Evolutionary conservation across 1,139 yeast species (phyloP).

Genomic region (Diutina rugosa): DNA sequence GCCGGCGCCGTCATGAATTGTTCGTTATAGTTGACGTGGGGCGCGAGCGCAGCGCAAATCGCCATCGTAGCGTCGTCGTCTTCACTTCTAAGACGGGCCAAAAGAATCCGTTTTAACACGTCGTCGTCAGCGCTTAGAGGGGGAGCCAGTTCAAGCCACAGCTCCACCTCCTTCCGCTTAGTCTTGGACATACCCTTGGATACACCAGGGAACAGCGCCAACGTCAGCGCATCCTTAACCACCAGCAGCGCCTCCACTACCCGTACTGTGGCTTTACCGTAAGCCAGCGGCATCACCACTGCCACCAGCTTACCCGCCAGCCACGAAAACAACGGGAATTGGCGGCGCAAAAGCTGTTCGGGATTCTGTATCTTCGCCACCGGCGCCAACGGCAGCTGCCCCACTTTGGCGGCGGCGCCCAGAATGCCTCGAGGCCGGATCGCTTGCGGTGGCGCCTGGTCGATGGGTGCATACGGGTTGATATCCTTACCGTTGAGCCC

Average conservation of each 20-base stretch:
- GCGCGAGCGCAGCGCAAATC: background rate
- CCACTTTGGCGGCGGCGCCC: background rate
- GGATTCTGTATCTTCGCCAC: slow-evolving; percentile 11
- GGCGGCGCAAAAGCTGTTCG: slow-evolving; percentile 32
- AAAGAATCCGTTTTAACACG: slow-evolving; percentile 18
- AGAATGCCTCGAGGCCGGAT: background rate
- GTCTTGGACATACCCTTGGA: slow-evolving; percentile 30
- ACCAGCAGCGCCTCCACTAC: slow-evolving; percentile 8
- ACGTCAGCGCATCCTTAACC: slow-evolving; percentile 8
- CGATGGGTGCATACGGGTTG: slow-evolving; percentile 32
- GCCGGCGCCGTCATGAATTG: background rate
- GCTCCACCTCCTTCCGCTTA: slow-evolving; percentile 51
- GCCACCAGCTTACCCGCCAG: slow-evolving; percentile 27
- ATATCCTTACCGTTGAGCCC: slow-evolving; percentile 30
- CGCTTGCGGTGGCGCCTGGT: background rate
- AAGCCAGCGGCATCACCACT: slow-evolving; percentile 15
- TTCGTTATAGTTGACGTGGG: background rate
- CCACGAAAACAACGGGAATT: slow-evolving; percentile 75
- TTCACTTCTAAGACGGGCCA: slow-evolving; percentile 14
- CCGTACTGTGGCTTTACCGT: slow-evolving; percentile 6
- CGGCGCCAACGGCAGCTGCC: background rate
- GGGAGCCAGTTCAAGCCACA: slow-evolving; percentile 31
- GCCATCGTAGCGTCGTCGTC: slow-evolving; percentile 12
- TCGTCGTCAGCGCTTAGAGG: slow-evolving; percentile 12
- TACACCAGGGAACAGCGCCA: slow-evolving; percentile 42